Evolutionary conservation across 306 rosid genomes (phyloP).

Genomic region (Rubus parviflorus): DNA sequence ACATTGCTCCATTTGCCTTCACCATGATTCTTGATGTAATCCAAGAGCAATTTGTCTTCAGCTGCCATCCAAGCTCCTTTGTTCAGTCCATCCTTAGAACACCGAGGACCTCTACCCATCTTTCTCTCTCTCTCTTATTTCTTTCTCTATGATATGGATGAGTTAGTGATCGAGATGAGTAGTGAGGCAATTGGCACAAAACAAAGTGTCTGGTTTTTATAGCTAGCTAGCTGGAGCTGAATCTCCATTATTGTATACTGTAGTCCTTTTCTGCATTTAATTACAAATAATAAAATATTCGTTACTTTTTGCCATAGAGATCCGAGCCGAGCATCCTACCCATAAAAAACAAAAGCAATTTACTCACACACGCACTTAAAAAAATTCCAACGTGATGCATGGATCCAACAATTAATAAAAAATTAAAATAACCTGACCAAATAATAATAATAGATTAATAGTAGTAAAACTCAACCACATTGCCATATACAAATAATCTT

Average conservation of each 20-base stretch:
- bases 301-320: neutral
- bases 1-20: slow-evolving; percentile 20
- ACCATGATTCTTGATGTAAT: neutral
- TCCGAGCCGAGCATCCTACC: neutral
- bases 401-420: neutral
- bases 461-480: too few relatives aligned
- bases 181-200: neutral
- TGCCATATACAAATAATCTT: too few relatives aligned
- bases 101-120: slow-evolving; percentile 15
- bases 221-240: neutral
- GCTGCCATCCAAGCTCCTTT: slow-evolving; percentile 13
- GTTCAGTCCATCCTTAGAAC: slow-evolving; percentile 16
- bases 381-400: neutral
- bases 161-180: neutral
- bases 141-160: neutral
- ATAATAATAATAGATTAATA: neutral
- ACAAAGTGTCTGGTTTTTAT: neutral
- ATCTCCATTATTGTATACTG: neutral
- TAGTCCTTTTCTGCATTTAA: neutral
- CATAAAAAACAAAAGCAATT: neutral
- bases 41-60: slow-evolving; percentile 1
- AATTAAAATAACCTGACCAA: neutral
- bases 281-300: neutral
- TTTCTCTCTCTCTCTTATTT: neutral
- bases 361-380: neutral